Percentiles rank a stretch among this genome's conserved stretches.
phyloP scores from a whole-genome alignment of 2,329 filamentous ascomycete species.

The Ascochyta pisi region DNA sequence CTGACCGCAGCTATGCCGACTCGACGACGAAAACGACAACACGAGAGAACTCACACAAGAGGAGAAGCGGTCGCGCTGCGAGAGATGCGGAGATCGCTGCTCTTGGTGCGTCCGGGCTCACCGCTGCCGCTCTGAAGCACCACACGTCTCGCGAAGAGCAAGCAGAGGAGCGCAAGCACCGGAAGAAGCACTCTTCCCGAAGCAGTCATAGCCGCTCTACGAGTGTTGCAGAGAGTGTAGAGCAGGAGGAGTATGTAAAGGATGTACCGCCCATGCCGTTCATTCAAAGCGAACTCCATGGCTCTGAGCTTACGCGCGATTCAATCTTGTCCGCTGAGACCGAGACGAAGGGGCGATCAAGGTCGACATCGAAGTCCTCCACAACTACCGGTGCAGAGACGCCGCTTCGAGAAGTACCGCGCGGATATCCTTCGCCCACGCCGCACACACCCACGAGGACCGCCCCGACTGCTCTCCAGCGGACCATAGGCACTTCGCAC shows the following conservation, averaged over 20 bases:
- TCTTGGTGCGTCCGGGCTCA: constrained; percentile 63
- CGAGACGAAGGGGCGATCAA: constrained; percentile 64
- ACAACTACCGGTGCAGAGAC: constrained; percentile 59
- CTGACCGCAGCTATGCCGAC: constrained; percentile 52
- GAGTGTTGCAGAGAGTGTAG: constrained; percentile 62
- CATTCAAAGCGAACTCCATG: constrained; percentile 82
- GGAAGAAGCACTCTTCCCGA: constrained; percentile 56
- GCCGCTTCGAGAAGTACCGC: constrained; percentile 66
- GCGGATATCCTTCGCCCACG: constrained; percentile 63
- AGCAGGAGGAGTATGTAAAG: constrained; percentile 57
- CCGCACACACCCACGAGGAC: constrained; percentile 70
- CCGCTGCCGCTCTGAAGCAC: constrained; percentile 67
- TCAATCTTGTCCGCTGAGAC: constrained; percentile 86
- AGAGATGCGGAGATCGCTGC: constrained; percentile 63
- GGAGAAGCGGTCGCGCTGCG: constrained; percentile 60
- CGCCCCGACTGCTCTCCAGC: constrained; percentile 62
- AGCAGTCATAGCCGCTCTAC: constrained; percentile 60
- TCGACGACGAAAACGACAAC: constrained; percentile 24
- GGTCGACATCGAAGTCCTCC: constrained; percentile 65
- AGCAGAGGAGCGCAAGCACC: constrained; percentile 52
- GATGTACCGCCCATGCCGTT: constrained; percentile 79
- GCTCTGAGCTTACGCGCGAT: constrained; percentile 85
- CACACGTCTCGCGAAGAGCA: constrained; percentile 67
- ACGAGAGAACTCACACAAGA: constrained; percentile 60
- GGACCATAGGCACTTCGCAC: constrained; percentile 71